Percentiles rank a stretch among this genome's conserved stretches.
Evolutionary conservation across 1,139 yeast genomes (phyloP).

Genomic region (Blastobotrys buckinghamii): DNA sequence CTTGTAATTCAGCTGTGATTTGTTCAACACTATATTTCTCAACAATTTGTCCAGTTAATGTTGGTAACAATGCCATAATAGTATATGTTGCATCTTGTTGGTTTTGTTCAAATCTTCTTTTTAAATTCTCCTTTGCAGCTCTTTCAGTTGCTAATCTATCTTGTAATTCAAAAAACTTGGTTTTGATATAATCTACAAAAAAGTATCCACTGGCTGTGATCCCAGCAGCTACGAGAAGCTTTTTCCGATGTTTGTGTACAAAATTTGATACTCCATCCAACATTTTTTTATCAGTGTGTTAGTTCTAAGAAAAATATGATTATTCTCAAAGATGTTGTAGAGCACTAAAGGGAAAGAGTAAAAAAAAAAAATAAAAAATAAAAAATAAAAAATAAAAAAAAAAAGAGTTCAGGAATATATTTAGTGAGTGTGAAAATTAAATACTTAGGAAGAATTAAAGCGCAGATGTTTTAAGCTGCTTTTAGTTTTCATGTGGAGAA

Average conservation of each 20-base stretch:
- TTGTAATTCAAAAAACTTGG: slow-evolving; percentile 60
- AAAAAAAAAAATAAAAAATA: background rate
- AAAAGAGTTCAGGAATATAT: too few relatives aligned
- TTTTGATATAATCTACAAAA: slow-evolving; percentile 51
- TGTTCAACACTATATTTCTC: slow-evolving; percentile 64
- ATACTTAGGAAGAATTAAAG: too few relatives aligned
- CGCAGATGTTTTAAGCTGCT: too few relatives aligned
- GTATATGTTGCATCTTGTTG: slow-evolving; percentile 89
- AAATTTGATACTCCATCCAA: slow-evolving; percentile 48
- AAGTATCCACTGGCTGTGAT: slow-evolving; percentile 54
- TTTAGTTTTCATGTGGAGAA: background rate
- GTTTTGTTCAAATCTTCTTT: slow-evolving; percentile 72
- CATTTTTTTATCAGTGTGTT: slow-evolving; percentile 3
- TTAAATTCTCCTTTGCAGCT: slow-evolving; percentile 65
- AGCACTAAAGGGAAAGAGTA: background rate
- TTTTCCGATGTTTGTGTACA: slow-evolving; percentile 56
- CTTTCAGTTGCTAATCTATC: slow-evolving; percentile 67
- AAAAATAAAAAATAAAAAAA: background rate
- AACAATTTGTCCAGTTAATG: slow-evolving; percentile 59
- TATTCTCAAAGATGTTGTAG: background rate
- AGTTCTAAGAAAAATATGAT: too few relatives aligned
- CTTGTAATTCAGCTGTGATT: slow-evolving; percentile 64
- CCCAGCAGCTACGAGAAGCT: slow-evolving; percentile 53
- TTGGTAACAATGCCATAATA: slow-evolving; percentile 75
- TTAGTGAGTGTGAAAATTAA: slow-evolving; percentile 1